Evolutionary conservation across 2,329 filamentous ascomycete genomes (phyloP), one percentile per base, ranked within the genome.

Genomic region (Thielaviopsis euricoi): DNA sequence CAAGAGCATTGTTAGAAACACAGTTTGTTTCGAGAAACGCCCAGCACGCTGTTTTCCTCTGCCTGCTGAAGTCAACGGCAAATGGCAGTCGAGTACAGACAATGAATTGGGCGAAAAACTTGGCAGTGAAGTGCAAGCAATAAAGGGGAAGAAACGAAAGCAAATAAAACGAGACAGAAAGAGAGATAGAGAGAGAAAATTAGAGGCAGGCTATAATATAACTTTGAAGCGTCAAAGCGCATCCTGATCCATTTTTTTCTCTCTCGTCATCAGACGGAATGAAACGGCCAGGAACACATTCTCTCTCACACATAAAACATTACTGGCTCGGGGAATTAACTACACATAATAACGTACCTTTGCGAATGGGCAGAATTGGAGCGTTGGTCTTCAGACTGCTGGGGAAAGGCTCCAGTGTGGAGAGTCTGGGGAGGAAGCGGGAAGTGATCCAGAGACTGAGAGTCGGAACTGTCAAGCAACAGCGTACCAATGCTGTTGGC

Each of bases 401-500:
- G 13, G 7, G 37, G 15, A 43, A 43, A 6, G 2, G 37, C 17
- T n/a, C n/a, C 17, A 3, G 37, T 17, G 15, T 15, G 17, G 4
- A 43, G 37, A 43, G 17, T 43, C 37, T 43, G 37, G 3, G 37
- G 37, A 17, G 37, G 37, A 1, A 43, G 37, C 49, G 46, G 23
- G 15, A 43, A 57, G n/a, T 57, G 49, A n/a, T 57, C 49, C 23
- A 57, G n/a, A 43, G 55, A 48, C n/a, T 57, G 55, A 13, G 49
- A 33, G 48, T 12, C 25, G 21, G 43, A 15, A 19, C n/a, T 29
- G 17, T 12, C 4, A 40, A 43, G 53, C 53, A 48, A 4, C 23
- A 55, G 15, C 53, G 43, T 37, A 33, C 67, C 64, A 50, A 70
- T 64, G 61, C 68, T 67, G 62, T 71, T 67, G 52, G 56, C 57